These are phyloP conservation scores for Taphrina wiesneri DNA, from an alignment of 1,139 yeast genomes.

Conservation along the genomic window DNA sequence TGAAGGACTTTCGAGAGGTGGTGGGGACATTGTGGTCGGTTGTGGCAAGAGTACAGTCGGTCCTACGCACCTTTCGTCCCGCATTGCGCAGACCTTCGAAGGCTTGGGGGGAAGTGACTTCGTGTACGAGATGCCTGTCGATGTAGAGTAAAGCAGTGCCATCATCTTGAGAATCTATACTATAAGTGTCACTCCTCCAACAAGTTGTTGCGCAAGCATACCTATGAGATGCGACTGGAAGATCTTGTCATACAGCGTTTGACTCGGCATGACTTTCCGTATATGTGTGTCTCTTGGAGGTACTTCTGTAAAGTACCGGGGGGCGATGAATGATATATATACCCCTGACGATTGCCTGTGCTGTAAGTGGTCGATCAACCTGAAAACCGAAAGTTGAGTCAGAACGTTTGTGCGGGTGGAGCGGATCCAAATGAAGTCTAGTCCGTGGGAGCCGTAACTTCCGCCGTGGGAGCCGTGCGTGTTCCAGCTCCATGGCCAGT, in stretches of 20 bases:
- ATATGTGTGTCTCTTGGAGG: no score
- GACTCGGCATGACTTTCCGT: background rate
- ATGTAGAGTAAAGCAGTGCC: conserved; percentile 84
- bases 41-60: conserved; percentile 93
- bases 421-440: background rate
- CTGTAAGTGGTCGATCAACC: background rate
- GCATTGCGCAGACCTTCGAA: conserved; percentile 91
- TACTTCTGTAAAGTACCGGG: background rate
- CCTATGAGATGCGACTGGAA: conserved; percentile 19
- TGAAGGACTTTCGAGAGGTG: conserved; percentile 71
- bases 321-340: background rate
- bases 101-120: conserved; percentile 98
- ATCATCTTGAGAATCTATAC: conserved; percentile 71
- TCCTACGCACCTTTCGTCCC: conserved; percentile 82
- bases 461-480: background rate
- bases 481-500: no score
- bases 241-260: conserved; percentile 15
- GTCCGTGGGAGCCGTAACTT: background rate
- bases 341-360: background rate
- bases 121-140: conserved; percentile 96
- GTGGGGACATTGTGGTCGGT: conserved; percentile 99
- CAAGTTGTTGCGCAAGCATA: background rate
- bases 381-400: background rate
- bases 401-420: background rate
- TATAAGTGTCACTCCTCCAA: background rate